Conservation (phyloP, 2,329 filamentous ascomycete species). For the Arachnomyces sp. region DNA sequence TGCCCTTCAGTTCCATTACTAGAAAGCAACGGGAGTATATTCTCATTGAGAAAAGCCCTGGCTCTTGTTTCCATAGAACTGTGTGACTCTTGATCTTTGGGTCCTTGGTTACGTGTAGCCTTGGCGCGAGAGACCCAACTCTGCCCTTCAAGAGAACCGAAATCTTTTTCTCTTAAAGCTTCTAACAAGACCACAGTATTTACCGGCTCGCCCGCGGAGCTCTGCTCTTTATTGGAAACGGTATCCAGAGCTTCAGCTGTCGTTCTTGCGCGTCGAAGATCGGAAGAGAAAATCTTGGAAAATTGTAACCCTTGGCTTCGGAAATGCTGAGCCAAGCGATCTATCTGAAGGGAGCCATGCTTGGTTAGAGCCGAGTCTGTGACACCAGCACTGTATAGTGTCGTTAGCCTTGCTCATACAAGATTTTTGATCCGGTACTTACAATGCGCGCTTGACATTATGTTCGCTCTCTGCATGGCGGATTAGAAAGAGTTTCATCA, state of each 20-base stretch:
- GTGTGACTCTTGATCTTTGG: slow-evolving; percentile 57
- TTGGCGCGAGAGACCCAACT: slow-evolving; percentile 20
- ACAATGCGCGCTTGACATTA: slow-evolving; percentile 57
- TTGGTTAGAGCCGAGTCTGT: slow-evolving; percentile 71
- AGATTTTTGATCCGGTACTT: slow-evolving; percentile 7
- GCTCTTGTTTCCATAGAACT: slow-evolving; percentile 58
- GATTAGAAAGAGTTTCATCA: slow-evolving; percentile 63
- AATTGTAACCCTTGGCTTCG: slow-evolving; percentile 57
- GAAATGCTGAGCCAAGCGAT: slow-evolving; percentile 59
- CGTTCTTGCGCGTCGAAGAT: slow-evolving; percentile 62
- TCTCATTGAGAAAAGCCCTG: slow-evolving; percentile 56
- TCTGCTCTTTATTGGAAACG: background rate
- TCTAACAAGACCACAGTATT: slow-evolving; percentile 10
- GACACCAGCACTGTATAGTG: slow-evolving; percentile 56
- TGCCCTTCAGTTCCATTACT: slow-evolving; percentile 23
- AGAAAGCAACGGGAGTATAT: slow-evolving; percentile 52
- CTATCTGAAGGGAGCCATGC: slow-evolving; percentile 73
- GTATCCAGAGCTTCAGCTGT: slow-evolving; percentile 24
- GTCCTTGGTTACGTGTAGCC: slow-evolving; percentile 27
- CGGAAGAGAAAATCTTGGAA: slow-evolving; percentile 65
- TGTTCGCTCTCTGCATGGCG: slow-evolving; percentile 86
- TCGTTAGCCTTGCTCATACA: background rate
- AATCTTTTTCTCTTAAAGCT: slow-evolving; percentile 32
- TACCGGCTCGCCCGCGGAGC: slow-evolving; percentile 5
- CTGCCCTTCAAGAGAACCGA: slow-evolving; percentile 32